phyloP scores from a whole-genome alignment of 2,329 filamentous ascomycete genomes.

The Epicoccum sorghinum region DNA sequence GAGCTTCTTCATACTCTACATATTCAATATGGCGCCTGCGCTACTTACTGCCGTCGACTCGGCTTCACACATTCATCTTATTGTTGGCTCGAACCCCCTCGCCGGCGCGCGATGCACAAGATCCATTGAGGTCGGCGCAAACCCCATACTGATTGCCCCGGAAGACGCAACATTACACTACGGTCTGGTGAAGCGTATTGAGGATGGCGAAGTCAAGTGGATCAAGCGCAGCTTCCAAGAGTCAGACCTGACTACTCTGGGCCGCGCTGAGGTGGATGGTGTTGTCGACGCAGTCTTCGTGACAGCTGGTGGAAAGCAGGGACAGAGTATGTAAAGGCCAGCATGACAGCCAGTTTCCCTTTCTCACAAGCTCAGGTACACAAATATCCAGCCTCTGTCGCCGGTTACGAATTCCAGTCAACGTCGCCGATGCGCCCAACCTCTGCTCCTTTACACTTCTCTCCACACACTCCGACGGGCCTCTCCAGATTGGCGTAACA shows the following conservation, averaged over 20 bases:
- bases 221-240: slow-evolving; percentile 70
- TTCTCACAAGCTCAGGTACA: slow-evolving; percentile 54
- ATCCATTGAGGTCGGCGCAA: slow-evolving; percentile 81
- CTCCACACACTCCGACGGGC: slow-evolving; percentile 86
- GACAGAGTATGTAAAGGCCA: slow-evolving; percentile 48
- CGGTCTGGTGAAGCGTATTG: slow-evolving; percentile 67
- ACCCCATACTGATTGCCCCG: slow-evolving; percentile 78
- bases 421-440: slow-evolving; percentile 84
- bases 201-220: slow-evolving; percentile 71
- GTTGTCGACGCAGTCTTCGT: slow-evolving; percentile 95
- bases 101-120: slow-evolving; percentile 83
- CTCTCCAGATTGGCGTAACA: slow-evolving; percentile 92
- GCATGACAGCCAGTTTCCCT: no score
- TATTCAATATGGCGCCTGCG: slow-evolving; percentile 54
- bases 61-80: slow-evolving; percentile 75
- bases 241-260: slow-evolving; percentile 73
- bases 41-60: slow-evolving; percentile 77
- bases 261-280: slow-evolving; percentile 75
- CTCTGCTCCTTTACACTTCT: slow-evolving; percentile 91
- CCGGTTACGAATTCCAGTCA: slow-evolving; percentile 84
- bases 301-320: slow-evolving; percentile 63
- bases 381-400: slow-evolving; percentile 78
- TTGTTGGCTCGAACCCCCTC: slow-evolving; percentile 84
- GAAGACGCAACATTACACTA: slow-evolving; percentile 66
- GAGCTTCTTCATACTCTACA: neutral